Conservation (phyloP, 306 rosid species). For the Gastrolobium villosum region DNA sequence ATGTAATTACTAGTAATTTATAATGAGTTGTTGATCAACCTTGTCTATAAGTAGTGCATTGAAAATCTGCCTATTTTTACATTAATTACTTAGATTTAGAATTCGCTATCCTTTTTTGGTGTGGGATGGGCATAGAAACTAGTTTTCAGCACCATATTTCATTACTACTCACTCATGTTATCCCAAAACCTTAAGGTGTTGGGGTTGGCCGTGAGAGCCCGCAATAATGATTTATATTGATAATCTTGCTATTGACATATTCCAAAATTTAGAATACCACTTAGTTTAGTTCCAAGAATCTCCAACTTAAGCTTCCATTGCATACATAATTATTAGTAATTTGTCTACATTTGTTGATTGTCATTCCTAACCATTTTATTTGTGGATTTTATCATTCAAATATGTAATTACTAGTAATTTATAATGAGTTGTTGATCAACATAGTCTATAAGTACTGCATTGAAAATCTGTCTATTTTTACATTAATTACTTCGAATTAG, state of each 20-base stretch:
- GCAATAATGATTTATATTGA: too few relatives aligned
- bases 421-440: background rate
- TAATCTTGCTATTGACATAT: too few relatives aligned
- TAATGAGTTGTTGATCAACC: background rate
- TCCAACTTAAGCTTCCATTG: background rate
- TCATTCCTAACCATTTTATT: background rate
- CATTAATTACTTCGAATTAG: background rate
- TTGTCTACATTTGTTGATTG: background rate
- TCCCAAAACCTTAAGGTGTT: too few relatives aligned
- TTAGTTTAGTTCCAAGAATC: background rate
- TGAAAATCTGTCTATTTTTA: background rate
- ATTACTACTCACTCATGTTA: background rate
- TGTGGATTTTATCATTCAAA: background rate
- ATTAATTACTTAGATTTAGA: background rate
- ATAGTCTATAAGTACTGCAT: background rate
- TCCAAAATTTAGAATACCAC: too few relatives aligned
- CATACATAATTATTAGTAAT: background rate
- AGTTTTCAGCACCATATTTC: slow-evolving; percentile 3
- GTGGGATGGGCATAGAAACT: slow-evolving; percentile 6
- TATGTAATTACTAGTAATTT: background rate
- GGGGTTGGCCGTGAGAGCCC: too few relatives aligned
- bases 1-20: background rate
- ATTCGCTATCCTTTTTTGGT: slow-evolving; percentile 2
- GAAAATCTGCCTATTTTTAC: background rate
- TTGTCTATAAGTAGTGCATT: background rate